Conservation (phyloP, 495 filamentous ascomycete genomes). For the Penicillium cataractarum region DNA sequence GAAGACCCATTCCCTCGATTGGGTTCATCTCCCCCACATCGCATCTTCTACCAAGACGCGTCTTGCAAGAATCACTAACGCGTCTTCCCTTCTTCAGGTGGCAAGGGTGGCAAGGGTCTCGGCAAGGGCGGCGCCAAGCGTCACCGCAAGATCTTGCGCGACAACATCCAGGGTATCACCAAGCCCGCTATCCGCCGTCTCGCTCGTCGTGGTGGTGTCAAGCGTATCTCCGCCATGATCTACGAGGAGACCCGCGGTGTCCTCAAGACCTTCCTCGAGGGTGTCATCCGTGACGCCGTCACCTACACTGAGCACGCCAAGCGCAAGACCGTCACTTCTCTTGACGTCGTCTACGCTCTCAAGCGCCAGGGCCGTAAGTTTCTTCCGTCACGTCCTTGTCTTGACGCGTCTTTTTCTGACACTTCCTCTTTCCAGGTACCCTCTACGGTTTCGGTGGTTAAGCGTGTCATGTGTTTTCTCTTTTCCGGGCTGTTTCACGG, state of each 20-base stretch:
- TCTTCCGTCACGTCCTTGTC: slow-evolving; percentile 12
- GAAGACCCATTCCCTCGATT: slow-evolving; percentile 2
- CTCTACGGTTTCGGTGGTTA: slow-evolving; percentile 99
- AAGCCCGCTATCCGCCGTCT: slow-evolving; percentile 99
- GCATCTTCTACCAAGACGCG: slow-evolving; percentile 20
- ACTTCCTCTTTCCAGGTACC: slow-evolving; percentile 51
- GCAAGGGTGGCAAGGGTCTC: slow-evolving; percentile 98
- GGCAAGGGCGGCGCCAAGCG: slow-evolving; percentile 92
- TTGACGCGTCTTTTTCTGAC: slow-evolving; percentile 26
- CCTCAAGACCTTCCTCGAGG: slow-evolving; percentile 99
- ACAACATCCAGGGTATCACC: slow-evolving; percentile 99
- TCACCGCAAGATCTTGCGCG: slow-evolving; percentile 98
- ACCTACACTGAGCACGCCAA: slow-evolving; percentile 99
- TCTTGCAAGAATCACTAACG: slow-evolving; percentile 39
- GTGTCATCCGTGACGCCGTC: slow-evolving; percentile 99
- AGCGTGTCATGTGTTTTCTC: slow-evolving; percentile 44
- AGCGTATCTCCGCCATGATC: slow-evolving; percentile 99
- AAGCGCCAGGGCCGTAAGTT: slow-evolving; percentile 88
- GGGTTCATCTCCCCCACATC: neutral
- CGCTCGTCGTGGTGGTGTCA: slow-evolving; percentile 98
- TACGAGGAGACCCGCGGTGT: slow-evolving; percentile 99
- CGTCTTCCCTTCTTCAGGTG: slow-evolving; percentile 58
- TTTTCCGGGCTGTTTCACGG: slow-evolving; percentile 49
- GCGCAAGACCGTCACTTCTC: slow-evolving; percentile 97
- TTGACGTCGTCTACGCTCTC: slow-evolving; percentile 96